These are phyloP conservation scores for Kodamaea neixiangensis DNA, from an alignment of 805 yeast genomes.

Conservation along the genomic window DNA sequence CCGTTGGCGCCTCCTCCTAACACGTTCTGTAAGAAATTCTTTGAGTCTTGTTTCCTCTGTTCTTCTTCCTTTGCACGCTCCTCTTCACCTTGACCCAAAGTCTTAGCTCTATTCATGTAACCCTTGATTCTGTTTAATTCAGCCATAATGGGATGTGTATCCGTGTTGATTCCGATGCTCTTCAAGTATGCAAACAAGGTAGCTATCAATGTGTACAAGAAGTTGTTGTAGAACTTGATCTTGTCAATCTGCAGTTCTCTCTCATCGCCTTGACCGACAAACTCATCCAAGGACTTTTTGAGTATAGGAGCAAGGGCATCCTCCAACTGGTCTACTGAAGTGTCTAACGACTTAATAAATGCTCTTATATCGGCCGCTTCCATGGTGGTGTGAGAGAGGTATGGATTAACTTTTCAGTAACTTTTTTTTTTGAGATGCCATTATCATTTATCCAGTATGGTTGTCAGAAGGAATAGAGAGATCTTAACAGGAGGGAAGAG, in stretches of 20 bases:
- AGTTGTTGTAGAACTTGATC: conserved; percentile 36
- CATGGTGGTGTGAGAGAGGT: conserved; percentile 30
- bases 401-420: not conserved
- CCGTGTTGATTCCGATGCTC: conserved; percentile 56
- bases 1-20: conserved; percentile 36
- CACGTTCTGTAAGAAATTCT: conserved; percentile 47
- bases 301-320: conserved; percentile 38
- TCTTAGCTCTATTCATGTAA: conserved; percentile 63
- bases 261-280: conserved; percentile 16
- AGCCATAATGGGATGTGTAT: conserved; percentile 61
- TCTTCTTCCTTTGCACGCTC: conserved; percentile 21
- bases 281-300: conserved; percentile 42
- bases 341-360: conserved; percentile 40
- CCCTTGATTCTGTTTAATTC: conserved; percentile 67
- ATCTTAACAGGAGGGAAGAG: conserved; percentile 84
- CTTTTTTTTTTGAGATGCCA: conserved; percentile 8
- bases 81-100: conserved; percentile 26
- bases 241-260: conserved; percentile 27
- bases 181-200: conserved; percentile 61
- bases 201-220: conserved; percentile 57
- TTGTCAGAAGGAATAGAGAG: conserved; percentile 64
- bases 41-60: conserved; percentile 40
- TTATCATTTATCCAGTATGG: conserved; percentile 8
- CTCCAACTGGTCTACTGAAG: conserved; percentile 36
- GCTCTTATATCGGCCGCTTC: conserved; percentile 47